Base-by-base conservation (phyloP, 257 asterid species). In the Thymus mandschuricus region DNA sequence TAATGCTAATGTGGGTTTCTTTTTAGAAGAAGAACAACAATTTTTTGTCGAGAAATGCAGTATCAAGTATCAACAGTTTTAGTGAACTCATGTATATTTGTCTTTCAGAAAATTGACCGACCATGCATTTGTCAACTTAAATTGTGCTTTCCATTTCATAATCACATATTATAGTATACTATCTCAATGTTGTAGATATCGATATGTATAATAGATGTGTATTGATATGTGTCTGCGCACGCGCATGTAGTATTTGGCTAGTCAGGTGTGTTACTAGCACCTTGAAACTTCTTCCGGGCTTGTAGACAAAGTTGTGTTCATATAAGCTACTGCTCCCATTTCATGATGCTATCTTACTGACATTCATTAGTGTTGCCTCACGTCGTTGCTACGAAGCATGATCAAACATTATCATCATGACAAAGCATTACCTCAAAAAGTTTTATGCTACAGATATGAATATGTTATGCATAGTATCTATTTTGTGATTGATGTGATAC, bases 391-490 rank as follows among this genome's bases (percentile, higher is more conserved):
- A 9, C 13, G 4, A 50, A 50, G 55, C 44, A 35, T 21, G 30
- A 43, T 12, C 29, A 41, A 40, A 50, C 49, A 43, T 31, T 12
- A 12, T 40, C 44, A 28, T 45, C 34, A 7, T 33, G 31, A 1
- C 49, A 60, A 10, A 33, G 43, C 45, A 60, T 28, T 41, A 15
- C 31, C 27, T 46, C 3, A 51, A 31, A 51, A 5, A 31, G 40
- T 27, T 58, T 62, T 43, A 46, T 66, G 68, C 67, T 45, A 45
- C 27, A 67, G 3, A 41, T 68, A 56, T 9, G 45, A 51, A 50
- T 45, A 62, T 54, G 30, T 44, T n/a, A 29, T 43, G n/a, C 12
- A 4, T 12, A 51, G 13, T 28, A 13, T 10, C 21, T 61, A 44
- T 28, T 41, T 27, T 61, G 46, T 10, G 66, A 35, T 11, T 45